Base-by-base conservation (phyloP, 805 yeast genomes). In the Teunomyces cretensis region DNA sequence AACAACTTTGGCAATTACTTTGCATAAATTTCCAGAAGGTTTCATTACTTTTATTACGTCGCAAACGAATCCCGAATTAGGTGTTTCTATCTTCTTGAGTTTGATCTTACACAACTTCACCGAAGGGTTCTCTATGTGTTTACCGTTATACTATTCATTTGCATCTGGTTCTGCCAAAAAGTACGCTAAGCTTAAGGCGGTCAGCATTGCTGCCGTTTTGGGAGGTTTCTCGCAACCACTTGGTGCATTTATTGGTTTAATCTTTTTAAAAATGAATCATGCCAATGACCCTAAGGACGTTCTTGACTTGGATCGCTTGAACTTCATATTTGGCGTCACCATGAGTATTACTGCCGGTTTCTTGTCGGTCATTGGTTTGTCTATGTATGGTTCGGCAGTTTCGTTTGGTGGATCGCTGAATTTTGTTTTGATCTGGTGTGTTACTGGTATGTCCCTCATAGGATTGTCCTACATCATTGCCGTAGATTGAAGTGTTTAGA, bases 21-120 rank as follows among this genome's bases (percentile, higher is more conserved):
- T 94, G 24, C 99, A 92, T 67, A 91, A 94, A 61, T 74, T 92
- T 19, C 99, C 99, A 0, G 99, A 92, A 65, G 99, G 99, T 0
- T 88, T 92, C 57, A 82, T 92, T 44, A 85, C 95, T 38, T 92
- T 80, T 61, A 86, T 86, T 28, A 90, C 94, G 0, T 76, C 89
- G 2, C 87, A 85, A 57, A 80, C 86, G 1, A 67, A 75, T 47
- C 70, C 72, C 4, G 65, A 74, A 27, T 66, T 90, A 22, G 97
- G 98, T 0, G 55, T 89, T 15, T 76, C 88, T 12, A 88, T 92
- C 9, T 91, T 94, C 57, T 62, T 91, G 15, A 89, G 97, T 39
- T 74, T 92, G 58, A 80, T 90, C 9, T 79, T 94, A 24, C 99
- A 92, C 67, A 94, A 94, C 63, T 84, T 89, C 53, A 84, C 91